These are phyloP conservation scores for Amanita fuliginea DNA, from an alignment of 768 basidiomycete genomes.

Conservation along the genomic window DNA sequence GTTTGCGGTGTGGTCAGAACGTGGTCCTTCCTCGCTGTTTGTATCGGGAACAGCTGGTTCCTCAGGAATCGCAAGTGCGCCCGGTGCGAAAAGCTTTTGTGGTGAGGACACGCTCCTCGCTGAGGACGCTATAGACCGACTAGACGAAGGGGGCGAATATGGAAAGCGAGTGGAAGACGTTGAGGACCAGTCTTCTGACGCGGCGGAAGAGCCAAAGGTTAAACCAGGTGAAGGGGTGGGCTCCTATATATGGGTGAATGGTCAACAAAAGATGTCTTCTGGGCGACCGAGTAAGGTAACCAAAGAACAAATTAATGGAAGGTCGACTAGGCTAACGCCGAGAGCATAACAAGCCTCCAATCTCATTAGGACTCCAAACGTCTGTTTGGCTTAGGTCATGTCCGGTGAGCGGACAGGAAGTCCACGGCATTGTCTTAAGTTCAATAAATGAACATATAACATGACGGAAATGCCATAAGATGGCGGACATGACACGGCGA, in stretches of 20 bases:
- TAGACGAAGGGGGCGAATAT: conserved; percentile 12
- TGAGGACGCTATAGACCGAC: conserved; percentile 7
- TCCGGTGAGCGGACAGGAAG: not conserved
- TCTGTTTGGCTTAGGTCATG: conserved; percentile 3
- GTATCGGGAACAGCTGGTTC: not conserved
- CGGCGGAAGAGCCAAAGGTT: conserved; percentile 23
- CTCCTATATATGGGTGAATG: conserved; percentile 10
- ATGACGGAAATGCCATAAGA: conserved; percentile 1
- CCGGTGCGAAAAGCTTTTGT: conserved; percentile 5
- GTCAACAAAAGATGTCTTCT: conserved; percentile 7
- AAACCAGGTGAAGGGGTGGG: conserved; percentile 18
- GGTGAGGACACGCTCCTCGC: not conserved
- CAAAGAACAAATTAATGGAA: conserved; percentile 3
- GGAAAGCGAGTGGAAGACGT: conserved; percentile 13
- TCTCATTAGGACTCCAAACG: not conserved
- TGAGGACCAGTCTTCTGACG: conserved; percentile 21
- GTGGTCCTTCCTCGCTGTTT: not conserved
- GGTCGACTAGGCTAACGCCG: not conserved
- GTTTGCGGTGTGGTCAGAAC: not conserved
- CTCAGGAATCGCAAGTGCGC: conserved; percentile 7
- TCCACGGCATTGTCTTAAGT: not conserved
- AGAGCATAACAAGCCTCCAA: not conserved
- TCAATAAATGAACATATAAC: not conserved
- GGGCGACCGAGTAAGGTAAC: not conserved
- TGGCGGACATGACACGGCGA: not conserved